Conservation (phyloP, 1,284 basidiomycete species). For the Tausonia pullulans region DNA sequence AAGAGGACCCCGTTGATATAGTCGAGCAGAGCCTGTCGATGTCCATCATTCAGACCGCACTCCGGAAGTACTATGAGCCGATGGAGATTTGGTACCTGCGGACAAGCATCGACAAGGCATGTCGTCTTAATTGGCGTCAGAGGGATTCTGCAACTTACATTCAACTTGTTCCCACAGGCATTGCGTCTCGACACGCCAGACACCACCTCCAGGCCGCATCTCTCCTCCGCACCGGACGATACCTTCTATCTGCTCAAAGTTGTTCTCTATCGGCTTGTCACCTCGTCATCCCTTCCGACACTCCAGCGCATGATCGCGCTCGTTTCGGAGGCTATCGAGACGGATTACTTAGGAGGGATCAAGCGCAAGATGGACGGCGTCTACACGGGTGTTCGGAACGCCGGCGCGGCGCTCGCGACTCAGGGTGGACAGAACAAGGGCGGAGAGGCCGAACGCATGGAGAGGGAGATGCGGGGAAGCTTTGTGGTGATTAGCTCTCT, state of each 20-base stretch:
- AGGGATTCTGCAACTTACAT: conserved; percentile 51
- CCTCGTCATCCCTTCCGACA: conserved; percentile 53
- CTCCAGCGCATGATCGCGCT: conserved; percentile 51
- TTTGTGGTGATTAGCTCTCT: conserved; percentile 60
- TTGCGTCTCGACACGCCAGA: conserved; percentile 54
- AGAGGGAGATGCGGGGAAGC: conserved; percentile 60
- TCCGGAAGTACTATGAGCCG: conserved; percentile 68
- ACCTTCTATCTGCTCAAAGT: conserved; percentile 86
- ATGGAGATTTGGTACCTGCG: conserved; percentile 87
- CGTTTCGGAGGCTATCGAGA: conserved; percentile 61
- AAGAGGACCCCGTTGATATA: neutral
- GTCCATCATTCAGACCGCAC: conserved; percentile 53
- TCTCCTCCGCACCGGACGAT: conserved; percentile 66
- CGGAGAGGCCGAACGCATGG: conserved; percentile 52
- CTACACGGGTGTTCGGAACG: conserved; percentile 41
- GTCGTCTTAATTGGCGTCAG: conserved; percentile 36
- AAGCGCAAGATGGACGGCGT: conserved; percentile 74
- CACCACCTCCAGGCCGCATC: conserved; percentile 45
- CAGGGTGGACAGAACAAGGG: conserved; percentile 27
- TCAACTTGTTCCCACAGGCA: conserved; percentile 24
- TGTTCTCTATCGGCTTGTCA: conserved; percentile 60
- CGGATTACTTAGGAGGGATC: conserved; percentile 65
- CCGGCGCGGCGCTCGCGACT: conserved; percentile 32
- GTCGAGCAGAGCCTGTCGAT: conserved; percentile 21
- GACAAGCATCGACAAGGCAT: conserved; percentile 75